A percentile compares a stretch with the other conserved stretches of the same genome.
Evolutionary conservation across 441 rosid species (phyloP).

Genomic region (Erysimum cheiri): DNA sequence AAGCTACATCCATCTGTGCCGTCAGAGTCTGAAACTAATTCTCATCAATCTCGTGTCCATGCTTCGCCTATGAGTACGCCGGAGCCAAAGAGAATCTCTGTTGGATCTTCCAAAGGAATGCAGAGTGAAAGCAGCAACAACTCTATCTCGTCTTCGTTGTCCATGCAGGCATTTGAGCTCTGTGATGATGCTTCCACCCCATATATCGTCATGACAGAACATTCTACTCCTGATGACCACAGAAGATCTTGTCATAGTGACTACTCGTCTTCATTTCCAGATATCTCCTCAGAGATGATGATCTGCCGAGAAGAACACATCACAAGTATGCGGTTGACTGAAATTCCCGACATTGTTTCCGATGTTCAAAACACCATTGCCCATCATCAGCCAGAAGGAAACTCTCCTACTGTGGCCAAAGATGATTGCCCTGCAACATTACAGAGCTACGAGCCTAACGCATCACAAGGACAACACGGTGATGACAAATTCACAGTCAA

Average conservation of each 20-base stretch:
- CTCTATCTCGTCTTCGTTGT: slow-evolving; percentile 72
- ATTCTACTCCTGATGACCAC: slow-evolving; percentile 46
- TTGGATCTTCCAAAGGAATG: slow-evolving; percentile 56
- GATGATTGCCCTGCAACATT: slow-evolving; percentile 41
- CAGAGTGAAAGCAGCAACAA: slow-evolving; percentile 80
- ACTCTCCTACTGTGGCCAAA: slow-evolving; percentile 34
- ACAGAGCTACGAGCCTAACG: slow-evolving; percentile 47
- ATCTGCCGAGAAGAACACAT: slow-evolving; percentile 41
- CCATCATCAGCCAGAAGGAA: slow-evolving; percentile 48
- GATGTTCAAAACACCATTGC: slow-evolving; percentile 44
- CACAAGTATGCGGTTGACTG: slow-evolving; percentile 46
- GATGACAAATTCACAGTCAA: slow-evolving; percentile 74
- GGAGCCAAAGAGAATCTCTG: slow-evolving; percentile 50
- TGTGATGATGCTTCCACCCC: slow-evolving; percentile 82
- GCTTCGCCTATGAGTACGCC: slow-evolving; percentile 41
- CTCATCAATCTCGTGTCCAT: slow-evolving; percentile 43
- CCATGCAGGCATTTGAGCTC: slow-evolving; percentile 77
- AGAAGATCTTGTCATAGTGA: slow-evolving; percentile 45
- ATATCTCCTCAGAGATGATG: slow-evolving; percentile 51
- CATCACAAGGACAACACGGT: slow-evolving; percentile 50
- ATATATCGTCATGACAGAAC: slow-evolving; percentile 56
- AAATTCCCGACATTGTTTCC: slow-evolving; percentile 45
- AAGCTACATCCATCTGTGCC: slow-evolving; percentile 52
- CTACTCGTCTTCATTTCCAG: slow-evolving; percentile 46
- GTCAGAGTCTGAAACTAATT: slow-evolving; percentile 46